Base-by-base conservation (phyloP, 2,329 filamentous ascomycete genomes). In the Cytospora piceicola region DNA sequence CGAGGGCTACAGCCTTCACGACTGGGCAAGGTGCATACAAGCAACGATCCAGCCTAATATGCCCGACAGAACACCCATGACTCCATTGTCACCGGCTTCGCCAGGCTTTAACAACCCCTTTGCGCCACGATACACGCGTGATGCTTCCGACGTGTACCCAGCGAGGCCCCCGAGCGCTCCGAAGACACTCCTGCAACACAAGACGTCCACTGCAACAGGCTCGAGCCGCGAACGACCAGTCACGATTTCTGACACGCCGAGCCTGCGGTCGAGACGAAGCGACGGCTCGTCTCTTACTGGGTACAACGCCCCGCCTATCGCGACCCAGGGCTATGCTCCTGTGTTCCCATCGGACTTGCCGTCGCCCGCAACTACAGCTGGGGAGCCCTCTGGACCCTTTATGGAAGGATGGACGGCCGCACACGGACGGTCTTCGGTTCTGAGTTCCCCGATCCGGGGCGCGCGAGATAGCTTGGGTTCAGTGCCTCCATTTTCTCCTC, bases 351-450 rank as follows among this genome's bases (percentile, higher is more conserved):
- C 81, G 4, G 86, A 88, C 66, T 76, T 87, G 17, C 84, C 86
- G 11, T 85, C 86, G 0, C 83, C 86, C 3, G 80, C 84, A 15
- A 82, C 79, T 4, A 85, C 83, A 0, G 72, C 82, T 15, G 79
- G 81, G 11, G 84, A 85, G 62, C 83, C 84, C 63, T 79, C 79
- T 61, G 80, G 82, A 15, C 85, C 88, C 59, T 81, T 85, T 39
- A 85, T 86, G 63, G 86, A 88, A 67, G 85, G 85, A 1, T 88
- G 86, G 85, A 86, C 84, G 11, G 80, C 82, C 0, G 82, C 85
- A 0, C 85, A 88, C 69, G 86, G 86, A 17, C 80, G 86, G 30
- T 84, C 85, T 1, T 88, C 86, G 0, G 80, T 82, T 0, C 75
- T 89, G 66, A 84, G 81, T 70, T 89, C 86, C 2, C 86, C 87